Evolutionary conservation across 192 early-diverging fungal species (phyloP).

Genomic region (Rhizoclosmatium globosum): DNA sequence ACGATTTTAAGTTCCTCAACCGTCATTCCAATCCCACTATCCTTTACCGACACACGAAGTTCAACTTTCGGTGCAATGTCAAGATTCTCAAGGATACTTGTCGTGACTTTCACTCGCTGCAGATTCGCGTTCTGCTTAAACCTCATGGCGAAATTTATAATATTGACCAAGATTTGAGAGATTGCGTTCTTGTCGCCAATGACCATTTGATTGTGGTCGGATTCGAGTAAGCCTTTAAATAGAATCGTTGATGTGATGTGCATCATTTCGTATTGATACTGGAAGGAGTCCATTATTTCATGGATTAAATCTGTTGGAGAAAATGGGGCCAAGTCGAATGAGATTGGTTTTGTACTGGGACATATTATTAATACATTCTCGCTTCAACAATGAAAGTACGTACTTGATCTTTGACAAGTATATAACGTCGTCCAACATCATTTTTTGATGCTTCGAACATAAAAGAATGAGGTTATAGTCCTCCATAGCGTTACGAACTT

Average conservation of each 20-base stretch:
- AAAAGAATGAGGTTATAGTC: neutral
- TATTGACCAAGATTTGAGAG: neutral
- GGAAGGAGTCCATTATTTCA: conserved; percentile 37
- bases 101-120: neutral
- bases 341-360: neutral
- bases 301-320: conserved; percentile 36
- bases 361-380: too few relatives aligned
- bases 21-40: conserved; percentile 49
- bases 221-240: conserved; percentile 46
- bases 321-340: neutral
- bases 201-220: conserved; percentile 49
- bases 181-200: neutral
- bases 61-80: neutral
- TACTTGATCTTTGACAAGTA: conserved; percentile 2
- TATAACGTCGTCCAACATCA: neutral
- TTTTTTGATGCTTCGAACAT: neutral
- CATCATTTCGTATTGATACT: neutral
- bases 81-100: neutral
- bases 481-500: neutral
- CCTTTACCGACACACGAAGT: conserved; percentile 17
- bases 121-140: neutral
- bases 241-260: neutral
- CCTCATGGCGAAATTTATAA: neutral
- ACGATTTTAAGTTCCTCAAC: conserved; percentile 11
- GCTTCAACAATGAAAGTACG: neutral